A percentile compares a stretch with the other conserved stretches of the same genome.
Conservation (phyloP, 2,329 filamentous ascomycete species). For the Pestalotiopsis sp. region DNA sequence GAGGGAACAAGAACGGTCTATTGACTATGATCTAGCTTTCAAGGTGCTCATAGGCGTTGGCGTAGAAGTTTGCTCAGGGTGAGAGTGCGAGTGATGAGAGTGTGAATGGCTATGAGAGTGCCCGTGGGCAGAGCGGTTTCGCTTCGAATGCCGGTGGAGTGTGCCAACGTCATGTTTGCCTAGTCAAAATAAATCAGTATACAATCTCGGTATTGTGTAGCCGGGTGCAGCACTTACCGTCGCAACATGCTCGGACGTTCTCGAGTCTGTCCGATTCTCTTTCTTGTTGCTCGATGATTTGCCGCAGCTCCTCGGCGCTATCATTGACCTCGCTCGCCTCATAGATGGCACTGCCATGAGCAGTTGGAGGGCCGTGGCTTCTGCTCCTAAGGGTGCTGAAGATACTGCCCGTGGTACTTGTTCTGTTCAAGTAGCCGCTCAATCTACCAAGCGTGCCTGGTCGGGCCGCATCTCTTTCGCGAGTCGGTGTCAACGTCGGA, state of each 20-base stretch:
- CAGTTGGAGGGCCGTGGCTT: slow-evolving; percentile 42
- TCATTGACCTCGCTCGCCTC: slow-evolving; percentile 69
- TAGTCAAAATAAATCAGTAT: slow-evolving; percentile 34
- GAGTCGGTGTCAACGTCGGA: slow-evolving; percentile 59
- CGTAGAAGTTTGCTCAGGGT: slow-evolving; percentile 36
- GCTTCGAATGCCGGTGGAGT: slow-evolving; percentile 51
- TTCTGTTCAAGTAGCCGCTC: slow-evolving; percentile 60
- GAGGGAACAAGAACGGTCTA: not conserved
- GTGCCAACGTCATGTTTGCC: slow-evolving; percentile 76
- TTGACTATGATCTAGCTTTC: slow-evolving; percentile 32
- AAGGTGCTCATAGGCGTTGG: slow-evolving; percentile 39
- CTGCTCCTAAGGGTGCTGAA: slow-evolving; percentile 59
- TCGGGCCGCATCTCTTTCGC: slow-evolving; percentile 37
- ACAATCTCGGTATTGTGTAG: not conserved
- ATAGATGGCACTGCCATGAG: slow-evolving; percentile 46
- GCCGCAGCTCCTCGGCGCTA: slow-evolving; percentile 80
- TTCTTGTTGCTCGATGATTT: slow-evolving; percentile 79
- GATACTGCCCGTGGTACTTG: slow-evolving; percentile 48
- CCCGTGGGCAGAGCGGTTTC: slow-evolving; percentile 40
- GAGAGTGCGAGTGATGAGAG: slow-evolving; percentile 5
- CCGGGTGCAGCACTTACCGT: slow-evolving; percentile 67
- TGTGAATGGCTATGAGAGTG: slow-evolving; percentile 40
- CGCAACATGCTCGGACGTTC: slow-evolving; percentile 96
- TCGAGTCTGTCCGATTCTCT: slow-evolving; percentile 79
- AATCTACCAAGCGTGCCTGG: slow-evolving; percentile 59